Evolutionary conservation across 2,329 filamentous ascomycete species (phyloP), one percentile per base, ranked within the genome.

Genomic region (Sporothrix inflata): DNA sequence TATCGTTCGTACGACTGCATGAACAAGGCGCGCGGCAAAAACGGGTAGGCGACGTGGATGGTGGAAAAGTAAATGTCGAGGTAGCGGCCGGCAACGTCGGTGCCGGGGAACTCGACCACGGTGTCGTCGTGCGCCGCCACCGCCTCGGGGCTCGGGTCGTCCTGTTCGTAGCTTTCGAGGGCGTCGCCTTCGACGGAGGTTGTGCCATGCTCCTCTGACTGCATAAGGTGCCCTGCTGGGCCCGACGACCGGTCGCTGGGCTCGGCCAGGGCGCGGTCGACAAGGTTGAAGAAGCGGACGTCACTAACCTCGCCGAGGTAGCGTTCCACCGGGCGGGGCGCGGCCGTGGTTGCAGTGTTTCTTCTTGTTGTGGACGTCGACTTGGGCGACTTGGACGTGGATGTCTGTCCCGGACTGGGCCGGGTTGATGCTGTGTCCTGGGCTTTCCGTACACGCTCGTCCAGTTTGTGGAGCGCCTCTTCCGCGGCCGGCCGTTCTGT

Each of bases 271-370:
- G 77, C 72, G 19, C 75, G 75, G 75, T 79, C 78, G 19, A 81
- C 75, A 5, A 79, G 73, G 49, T 82, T 78, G 74, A 80, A 81
- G 71, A 82, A 81, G 47, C 77, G 77, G 27, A 82, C 78, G 53
- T 82, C 81, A 74, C 80, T 81, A n/a, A 79, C 79, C 69, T 81
- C 79, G 47, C 81, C 81, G 1, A 82, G 74, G 71, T 81, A 82
- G 7, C 79, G 78, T 47, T 78, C 75, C 9, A 73, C 55, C 1
- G 70, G 51, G 14, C 63, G 49, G 21, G 53, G 7, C 4, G 40
- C 38, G 6, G 51, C 16, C 2, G 27, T 14, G n/a, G 51, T 12
- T n/a, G 69, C 9, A 42, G 38, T 60, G 8, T 42, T 57, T 27
- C 21, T 24, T 24, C 21, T 19, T 45, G 60, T 9, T 6, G 7